Percentiles rank a stretch among this genome's conserved stretches.
These are phyloP conservation scores for Cordia subcordata DNA, from an alignment of 257 asterid species.

Conservation along the genomic window DNA sequence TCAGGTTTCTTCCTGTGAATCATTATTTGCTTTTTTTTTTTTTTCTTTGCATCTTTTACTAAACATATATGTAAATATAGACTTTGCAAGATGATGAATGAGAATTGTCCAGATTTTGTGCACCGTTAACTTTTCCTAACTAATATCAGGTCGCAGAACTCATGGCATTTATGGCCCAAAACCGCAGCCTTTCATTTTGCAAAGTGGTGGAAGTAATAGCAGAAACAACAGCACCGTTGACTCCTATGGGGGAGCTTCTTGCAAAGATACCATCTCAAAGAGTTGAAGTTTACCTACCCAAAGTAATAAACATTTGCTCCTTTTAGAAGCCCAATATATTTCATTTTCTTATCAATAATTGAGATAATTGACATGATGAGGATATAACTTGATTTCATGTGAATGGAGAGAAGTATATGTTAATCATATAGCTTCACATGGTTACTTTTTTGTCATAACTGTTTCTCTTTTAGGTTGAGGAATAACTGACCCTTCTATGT, in stretches of 20 bases:
- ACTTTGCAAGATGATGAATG: no score
- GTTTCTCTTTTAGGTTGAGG: no score
- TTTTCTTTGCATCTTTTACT: no score
- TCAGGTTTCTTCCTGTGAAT: slow-evolving; percentile 50
- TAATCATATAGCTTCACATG: no score
- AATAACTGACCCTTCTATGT: no score
- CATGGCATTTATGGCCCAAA: slow-evolving; percentile 79
- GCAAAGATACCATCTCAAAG: slow-evolving; percentile 63
- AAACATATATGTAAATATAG: neutral
- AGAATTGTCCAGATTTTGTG: neutral
- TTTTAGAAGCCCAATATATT: neutral
- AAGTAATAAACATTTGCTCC: slow-evolving; percentile 36
- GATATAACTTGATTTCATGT: no score
- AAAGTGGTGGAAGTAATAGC: slow-evolving; percentile 92
- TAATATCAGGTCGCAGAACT: slow-evolving; percentile 83
- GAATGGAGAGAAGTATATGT: no score
- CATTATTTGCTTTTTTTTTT: neutral
- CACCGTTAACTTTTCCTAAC: slow-evolving; percentile 13
- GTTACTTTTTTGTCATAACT: no score
- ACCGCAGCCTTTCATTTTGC: slow-evolving; percentile 61
- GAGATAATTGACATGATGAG: no score
- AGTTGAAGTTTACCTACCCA: slow-evolving; percentile 23
- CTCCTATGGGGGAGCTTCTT: slow-evolving; percentile 71
- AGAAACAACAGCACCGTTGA: slow-evolving; percentile 82
- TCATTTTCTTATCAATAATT: neutral